Evolutionary conservation across 208 protist species (phyloP), one percentile per base, ranked within the genome.

Genomic region (Trypanosoma caninum): DNA sequence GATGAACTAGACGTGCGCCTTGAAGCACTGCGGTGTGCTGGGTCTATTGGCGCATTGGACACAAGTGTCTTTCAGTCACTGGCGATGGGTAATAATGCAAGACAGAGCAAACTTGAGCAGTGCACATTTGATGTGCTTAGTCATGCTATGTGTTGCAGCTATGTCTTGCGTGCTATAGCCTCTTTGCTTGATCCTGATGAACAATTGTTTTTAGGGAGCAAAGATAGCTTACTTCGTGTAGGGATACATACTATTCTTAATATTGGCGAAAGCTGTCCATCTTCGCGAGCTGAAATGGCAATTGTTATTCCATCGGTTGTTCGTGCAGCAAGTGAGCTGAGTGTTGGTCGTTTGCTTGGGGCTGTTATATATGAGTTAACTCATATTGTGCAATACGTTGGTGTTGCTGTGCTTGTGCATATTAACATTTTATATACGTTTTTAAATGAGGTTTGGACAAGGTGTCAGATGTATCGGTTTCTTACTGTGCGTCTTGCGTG

Each of bases 41-140:
- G 88, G 27, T 51, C 72, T 38, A 84, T 95, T 46, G 88, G 88
- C 51, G 88, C 84, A 8, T 59, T 95, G 9, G 88, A 92, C 57
- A 74, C 80, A 28, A 75, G 79, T 75, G 64, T 87, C 18, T 91
- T 95, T 69, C 80, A 91, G 40, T 79, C 77, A 14, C 57, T 87
- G 11, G 63, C 57, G 11, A 35, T 78, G 14, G 57, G 50, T 18
- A 33, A 63, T 6, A 59, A 51, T 27, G 68, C 75, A 33, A 74
- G 79, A 20, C 56, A 65, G 22, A 55, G 50, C n/a, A 62, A 79
- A 78, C 33, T 40, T n/a, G 56, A 71, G 22, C 56, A 40, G 46
- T 31, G 35, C 37, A 41, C 33, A 20, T 56, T 57, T 9, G 58
- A 53, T 53, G 41, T 51, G 20, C 65, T 71, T 47, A 46, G 38